Percentiles rank a stretch among this genome's conserved stretches.
These are phyloP conservation scores for Wallacemonas sp. DNA, from an alignment of 208 protist genomes.

Conservation along the genomic window DNA sequence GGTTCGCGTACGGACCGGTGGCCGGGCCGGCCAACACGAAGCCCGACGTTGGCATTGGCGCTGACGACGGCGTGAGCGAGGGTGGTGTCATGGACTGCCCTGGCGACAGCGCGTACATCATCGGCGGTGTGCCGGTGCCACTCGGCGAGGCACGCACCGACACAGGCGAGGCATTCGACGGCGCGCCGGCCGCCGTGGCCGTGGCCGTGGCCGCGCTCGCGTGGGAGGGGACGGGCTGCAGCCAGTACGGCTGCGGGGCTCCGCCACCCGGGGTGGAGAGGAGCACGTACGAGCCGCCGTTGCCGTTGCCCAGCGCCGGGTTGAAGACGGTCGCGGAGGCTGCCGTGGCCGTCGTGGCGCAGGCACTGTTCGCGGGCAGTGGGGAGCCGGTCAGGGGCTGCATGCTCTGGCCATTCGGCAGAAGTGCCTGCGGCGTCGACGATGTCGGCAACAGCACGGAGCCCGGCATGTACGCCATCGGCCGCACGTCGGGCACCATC, in stretches of 20 bases:
- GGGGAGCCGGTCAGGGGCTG: too few relatives aligned
- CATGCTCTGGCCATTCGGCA: too few relatives aligned
- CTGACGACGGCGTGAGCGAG: background rate
- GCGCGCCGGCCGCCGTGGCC: background rate
- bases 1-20: too few relatives aligned
- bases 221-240: constrained; percentile 6
- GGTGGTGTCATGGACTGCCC: background rate
- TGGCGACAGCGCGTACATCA: background rate
- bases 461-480: background rate
- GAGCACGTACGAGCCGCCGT: background rate
- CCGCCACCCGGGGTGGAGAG: background rate
- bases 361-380: background rate
- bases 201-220: background rate
- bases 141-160: too few relatives aligned
- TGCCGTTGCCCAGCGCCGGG: background rate
- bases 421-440: background rate
- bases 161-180: too few relatives aligned
- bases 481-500: background rate
- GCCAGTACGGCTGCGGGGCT: constrained; percentile 1
- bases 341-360: background rate
- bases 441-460: background rate
- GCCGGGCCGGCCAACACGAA: too few relatives aligned
- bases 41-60: background rate
- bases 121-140: background rate
- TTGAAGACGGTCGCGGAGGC: background rate